These are phyloP conservation scores for Orbilia ellipsospora DNA, from an alignment of 2,329 filamentous ascomycete species.

Conservation along the genomic window DNA sequence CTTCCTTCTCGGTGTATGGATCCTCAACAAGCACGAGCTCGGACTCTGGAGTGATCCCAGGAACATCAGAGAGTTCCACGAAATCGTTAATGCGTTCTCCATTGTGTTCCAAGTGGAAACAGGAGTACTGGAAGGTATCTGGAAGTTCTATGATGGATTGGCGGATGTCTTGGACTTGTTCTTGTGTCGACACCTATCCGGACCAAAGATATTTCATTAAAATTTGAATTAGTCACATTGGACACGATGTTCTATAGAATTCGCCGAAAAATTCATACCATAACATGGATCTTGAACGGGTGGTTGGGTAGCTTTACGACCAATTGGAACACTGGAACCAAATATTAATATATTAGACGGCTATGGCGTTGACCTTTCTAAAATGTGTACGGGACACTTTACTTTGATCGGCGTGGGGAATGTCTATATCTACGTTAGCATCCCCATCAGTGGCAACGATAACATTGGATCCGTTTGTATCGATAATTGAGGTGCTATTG, in stretches of 20 bases:
- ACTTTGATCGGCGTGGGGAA: constrained; percentile 51
- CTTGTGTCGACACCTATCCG: constrained; percentile 82
- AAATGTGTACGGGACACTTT: neutral
- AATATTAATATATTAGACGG: neutral
- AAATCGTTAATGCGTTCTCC: constrained; percentile 95
- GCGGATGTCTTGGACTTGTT: constrained; percentile 96
- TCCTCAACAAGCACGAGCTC: constrained; percentile 88
- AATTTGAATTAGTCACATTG: constrained; percentile 52
- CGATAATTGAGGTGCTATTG: neutral
- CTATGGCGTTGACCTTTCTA: too few relatives aligned
- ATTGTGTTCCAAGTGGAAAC: constrained; percentile 95
- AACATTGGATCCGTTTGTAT: constrained; percentile 8
- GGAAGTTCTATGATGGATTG: constrained; percentile 96
- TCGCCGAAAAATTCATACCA: constrained; percentile 70
- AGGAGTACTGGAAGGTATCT: constrained; percentile 94
- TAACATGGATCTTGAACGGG: constrained; percentile 82
- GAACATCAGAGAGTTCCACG: constrained; percentile 87
- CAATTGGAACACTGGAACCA: constrained; percentile 71
- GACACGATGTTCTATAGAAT: neutral
- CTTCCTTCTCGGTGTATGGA: constrained; percentile 98
- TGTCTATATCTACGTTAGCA: constrained; percentile 21
- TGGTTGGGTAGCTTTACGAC: constrained; percentile 84
- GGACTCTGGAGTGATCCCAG: constrained; percentile 79
- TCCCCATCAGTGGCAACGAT: constrained; percentile 5
- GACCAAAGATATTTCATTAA: constrained; percentile 13